Conservation (phyloP, 2,329 filamentous ascomycete genomes). For the Zymoseptoria crescenta region DNA sequence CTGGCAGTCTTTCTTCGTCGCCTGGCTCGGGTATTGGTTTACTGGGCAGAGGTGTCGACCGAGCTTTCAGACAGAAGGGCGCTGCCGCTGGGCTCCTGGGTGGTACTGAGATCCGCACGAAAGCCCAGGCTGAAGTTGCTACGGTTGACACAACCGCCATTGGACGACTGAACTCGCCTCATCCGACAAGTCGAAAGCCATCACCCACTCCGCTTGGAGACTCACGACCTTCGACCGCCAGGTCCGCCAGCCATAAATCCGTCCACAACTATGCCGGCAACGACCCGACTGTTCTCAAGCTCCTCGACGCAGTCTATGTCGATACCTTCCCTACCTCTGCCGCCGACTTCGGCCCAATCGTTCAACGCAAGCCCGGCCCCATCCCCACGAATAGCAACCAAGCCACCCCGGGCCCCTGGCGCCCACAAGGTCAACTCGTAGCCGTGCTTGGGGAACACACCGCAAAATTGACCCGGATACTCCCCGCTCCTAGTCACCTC, state of each 20-base stretch:
- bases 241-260: constrained; percentile 16
- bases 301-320: constrained; percentile 77
- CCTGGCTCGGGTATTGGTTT: constrained; percentile 27
- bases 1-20: constrained; percentile 29
- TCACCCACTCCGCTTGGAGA: constrained; percentile 26
- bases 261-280: constrained; percentile 77
- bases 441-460: constrained; percentile 85
- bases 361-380: constrained; percentile 54
- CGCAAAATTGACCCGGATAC: constrained; percentile 71
- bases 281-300: constrained; percentile 52
- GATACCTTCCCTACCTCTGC: constrained; percentile 54
- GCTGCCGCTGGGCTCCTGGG: constrained; percentile 56
- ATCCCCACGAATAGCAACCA: constrained; percentile 33
- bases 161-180: constrained; percentile 53
- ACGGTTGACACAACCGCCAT: constrained; percentile 58
- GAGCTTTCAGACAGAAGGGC: constrained; percentile 39
- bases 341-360: constrained; percentile 67
- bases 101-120: constrained; percentile 47
- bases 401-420: constrained; percentile 59
- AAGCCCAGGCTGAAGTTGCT: constrained; percentile 57
- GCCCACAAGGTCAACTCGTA: constrained; percentile 73
- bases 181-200: constrained; percentile 19
- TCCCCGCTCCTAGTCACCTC: constrained; percentile 77
- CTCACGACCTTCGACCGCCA: constrained; percentile 12
- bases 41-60: constrained; percentile 27